A percentile compares a stretch with the other conserved stretches of the same genome.
Conservation (phyloP, 192 early-diverging fungal species). For the Endogone sp. region DNA sequence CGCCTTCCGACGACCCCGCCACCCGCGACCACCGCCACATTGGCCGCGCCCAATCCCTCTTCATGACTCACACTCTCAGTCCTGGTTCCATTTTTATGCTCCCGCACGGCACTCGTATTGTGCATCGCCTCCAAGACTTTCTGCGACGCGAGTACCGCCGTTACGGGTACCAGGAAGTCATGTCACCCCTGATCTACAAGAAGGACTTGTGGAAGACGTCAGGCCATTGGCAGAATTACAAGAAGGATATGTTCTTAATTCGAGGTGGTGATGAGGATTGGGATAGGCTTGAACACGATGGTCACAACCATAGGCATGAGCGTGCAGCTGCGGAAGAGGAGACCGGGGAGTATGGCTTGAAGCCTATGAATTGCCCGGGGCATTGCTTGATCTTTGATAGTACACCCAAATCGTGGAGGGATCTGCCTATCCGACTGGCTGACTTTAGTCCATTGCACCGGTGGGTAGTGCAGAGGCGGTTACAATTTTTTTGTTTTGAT, state of each 20-base stretch:
- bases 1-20: not conserved
- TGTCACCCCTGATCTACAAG: conserved; percentile 90
- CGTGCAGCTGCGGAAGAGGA: conserved; percentile 15
- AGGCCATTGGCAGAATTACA: conserved; percentile 97
- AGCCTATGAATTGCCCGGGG: conserved; percentile 98
- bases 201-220: conserved; percentile 89
- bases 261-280: conserved; percentile 24
- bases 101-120: conserved; percentile 77
- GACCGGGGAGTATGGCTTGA: conserved; percentile 77
- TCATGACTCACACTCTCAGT: conserved; percentile 64
- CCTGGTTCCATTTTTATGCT: conserved; percentile 75
- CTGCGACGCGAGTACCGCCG: conserved; percentile 71
- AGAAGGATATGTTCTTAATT: conserved; percentile 87
- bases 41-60: conserved; percentile 65
- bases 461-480: conserved; percentile 34
- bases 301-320: conserved; percentile 30
- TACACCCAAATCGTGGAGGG: conserved; percentile 76
- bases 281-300: not conserved
- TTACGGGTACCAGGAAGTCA: conserved; percentile 85
- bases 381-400: conserved; percentile 90
- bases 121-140: conserved; percentile 69
- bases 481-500: conserved; percentile 7
- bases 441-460: conserved; percentile 94
- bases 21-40: conserved; percentile 58
- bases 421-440: conserved; percentile 84